Percentiles rank a stretch among this genome's conserved stretches.
Conservation (phyloP, 768 basidiomycete genomes). For the Amanita brunnescens region DNA sequence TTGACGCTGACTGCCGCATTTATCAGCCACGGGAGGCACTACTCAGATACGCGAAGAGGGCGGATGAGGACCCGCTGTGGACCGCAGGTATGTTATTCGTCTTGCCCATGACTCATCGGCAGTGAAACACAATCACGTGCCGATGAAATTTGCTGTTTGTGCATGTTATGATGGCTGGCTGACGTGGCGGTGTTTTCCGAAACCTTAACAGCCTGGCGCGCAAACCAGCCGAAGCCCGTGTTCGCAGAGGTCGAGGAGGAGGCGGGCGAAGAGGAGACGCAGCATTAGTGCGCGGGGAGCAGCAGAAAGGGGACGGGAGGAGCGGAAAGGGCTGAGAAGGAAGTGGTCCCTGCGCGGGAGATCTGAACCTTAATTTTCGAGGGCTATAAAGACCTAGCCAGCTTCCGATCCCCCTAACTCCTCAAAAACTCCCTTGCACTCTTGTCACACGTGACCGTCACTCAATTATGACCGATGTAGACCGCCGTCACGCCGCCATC, state of each 20-base stretch:
- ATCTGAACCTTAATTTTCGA: constrained; percentile 78
- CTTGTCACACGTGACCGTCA: constrained; percentile 71
- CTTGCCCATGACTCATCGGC: constrained; percentile 6
- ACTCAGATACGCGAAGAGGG: constrained; percentile 79
- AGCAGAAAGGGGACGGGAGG: constrained; percentile 13
- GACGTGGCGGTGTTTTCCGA: constrained; percentile 58
- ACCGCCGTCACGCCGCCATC: constrained; percentile 27
- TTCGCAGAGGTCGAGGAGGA: constrained; percentile 62
- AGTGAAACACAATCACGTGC: constrained; percentile 21
- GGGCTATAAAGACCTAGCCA: constrained; percentile 76
- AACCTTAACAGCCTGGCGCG: constrained; percentile 69
- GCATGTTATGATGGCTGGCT: constrained; percentile 39
- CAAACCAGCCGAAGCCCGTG: constrained; percentile 81
- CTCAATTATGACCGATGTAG: constrained; percentile 59
- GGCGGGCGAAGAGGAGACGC: constrained; percentile 42
- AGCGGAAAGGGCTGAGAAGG: constrained; percentile 25
- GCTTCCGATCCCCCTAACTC: constrained; percentile 62
- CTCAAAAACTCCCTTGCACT: constrained; percentile 62
- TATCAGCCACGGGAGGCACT: constrained; percentile 90
- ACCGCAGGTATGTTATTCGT: constrained; percentile 58
- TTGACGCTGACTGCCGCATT: constrained; percentile 13
- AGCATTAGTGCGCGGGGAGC: constrained; percentile 15
- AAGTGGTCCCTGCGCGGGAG: constrained; percentile 69
- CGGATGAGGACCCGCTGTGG: constrained; percentile 77
- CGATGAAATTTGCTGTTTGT: constrained; percentile 26